phyloP scores from a whole-genome alignment of 116 monocot genomes.

The Posidonia oceanica region DNA sequence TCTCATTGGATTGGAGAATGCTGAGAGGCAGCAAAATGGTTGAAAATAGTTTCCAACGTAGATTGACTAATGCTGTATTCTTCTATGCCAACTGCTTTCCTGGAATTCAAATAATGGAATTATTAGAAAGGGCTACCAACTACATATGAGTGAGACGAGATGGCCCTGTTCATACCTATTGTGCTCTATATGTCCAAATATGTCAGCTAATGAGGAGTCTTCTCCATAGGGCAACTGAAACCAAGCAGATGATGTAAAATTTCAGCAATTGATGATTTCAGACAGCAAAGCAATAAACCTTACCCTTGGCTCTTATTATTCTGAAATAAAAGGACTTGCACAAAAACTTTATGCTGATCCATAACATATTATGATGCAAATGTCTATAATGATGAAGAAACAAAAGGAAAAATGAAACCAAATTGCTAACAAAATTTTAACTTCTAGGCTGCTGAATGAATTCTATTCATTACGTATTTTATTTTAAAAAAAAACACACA shows the following conservation, averaged over 20 bases:
- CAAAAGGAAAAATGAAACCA: no score
- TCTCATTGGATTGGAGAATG: not conserved
- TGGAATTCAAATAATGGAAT: conserved; percentile 10
- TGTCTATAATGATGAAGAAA: no score
- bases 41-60: conserved; percentile 87
- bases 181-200: conserved; percentile 80
- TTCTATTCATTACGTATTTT: no score
- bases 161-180: conserved; percentile 39
- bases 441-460: no score
- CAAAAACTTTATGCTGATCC: no score
- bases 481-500: no score
- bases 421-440: no score
- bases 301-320: no score
- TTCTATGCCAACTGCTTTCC: conserved; percentile 54
- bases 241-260: not conserved
- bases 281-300: not conserved
- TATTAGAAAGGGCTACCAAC: not conserved
- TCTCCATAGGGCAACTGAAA: conserved; percentile 76
- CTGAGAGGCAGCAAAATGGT: conserved; percentile 66
- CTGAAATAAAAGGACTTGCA: not conserved
- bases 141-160: not conserved
- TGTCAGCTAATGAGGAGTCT: conserved; percentile 69
- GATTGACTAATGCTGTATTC: conserved; percentile 93
- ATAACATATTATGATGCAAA: no score
- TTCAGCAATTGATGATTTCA: not conserved